Conservation (phyloP, 2,329 filamentous ascomycete species). For the Fusarium miscanthi region DNA sequence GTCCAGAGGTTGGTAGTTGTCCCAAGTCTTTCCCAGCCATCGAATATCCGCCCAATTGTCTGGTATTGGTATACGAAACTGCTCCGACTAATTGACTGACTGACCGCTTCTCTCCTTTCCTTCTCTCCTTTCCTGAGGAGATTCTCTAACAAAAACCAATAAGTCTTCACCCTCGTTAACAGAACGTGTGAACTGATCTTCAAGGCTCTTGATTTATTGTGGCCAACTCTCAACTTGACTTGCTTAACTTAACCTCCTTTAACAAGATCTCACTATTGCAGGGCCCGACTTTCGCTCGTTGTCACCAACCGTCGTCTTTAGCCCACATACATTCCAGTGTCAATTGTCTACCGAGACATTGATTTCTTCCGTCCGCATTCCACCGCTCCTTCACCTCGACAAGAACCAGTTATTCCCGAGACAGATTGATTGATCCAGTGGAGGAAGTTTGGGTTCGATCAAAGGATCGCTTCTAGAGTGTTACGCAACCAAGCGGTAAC, state of each 20-base stretch:
- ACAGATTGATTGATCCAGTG: constrained; percentile 30
- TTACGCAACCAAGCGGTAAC: constrained; percentile 11
- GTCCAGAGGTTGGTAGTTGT: constrained; percentile 39
- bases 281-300: constrained; percentile 44
- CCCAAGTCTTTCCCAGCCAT: constrained; percentile 42
- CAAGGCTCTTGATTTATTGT: constrained; percentile 22
- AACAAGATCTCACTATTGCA: constrained; percentile 41
- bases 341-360: constrained; percentile 30
- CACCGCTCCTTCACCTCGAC: constrained; percentile 13
- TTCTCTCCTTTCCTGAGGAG: constrained; percentile 26
- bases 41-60: constrained; percentile 36
- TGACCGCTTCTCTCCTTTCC: constrained; percentile 35
- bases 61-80: constrained; percentile 32
- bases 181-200: constrained; percentile 42
- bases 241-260: constrained; percentile 12
- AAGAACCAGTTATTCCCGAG: constrained; percentile 28
- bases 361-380: constrained; percentile 38
- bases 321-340: constrained; percentile 39
- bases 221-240: constrained; percentile 11
- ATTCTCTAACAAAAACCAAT: constrained; percentile 34
- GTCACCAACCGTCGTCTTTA: constrained; percentile 36
- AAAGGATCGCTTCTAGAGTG: constrained; percentile 4
- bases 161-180: constrained; percentile 41
- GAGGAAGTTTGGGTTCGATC: constrained; percentile 3
- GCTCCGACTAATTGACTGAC: constrained; percentile 28